Base-by-base conservation (phyloP, 2,329 filamentous ascomycete genomes). In the Akanthomyces uredinophilus region DNA sequence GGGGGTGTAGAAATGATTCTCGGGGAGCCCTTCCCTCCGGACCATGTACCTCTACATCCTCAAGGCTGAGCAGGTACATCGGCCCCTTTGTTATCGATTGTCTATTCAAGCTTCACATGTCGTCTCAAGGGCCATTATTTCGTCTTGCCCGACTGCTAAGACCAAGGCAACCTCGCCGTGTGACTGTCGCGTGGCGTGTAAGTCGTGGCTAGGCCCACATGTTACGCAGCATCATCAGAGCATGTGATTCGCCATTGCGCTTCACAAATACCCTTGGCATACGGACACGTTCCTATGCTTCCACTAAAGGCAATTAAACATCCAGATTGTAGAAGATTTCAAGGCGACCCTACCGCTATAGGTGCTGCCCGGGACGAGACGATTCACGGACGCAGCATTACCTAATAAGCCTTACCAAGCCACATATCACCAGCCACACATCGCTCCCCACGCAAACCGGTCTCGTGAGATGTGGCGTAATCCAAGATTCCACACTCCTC, bases 401-500 rank as follows among this genome's bases (percentile, higher is more conserved):
- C 46, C 32, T 51, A 59, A 59, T 43, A 29, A 13, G 14, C 14
- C 8, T 3, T 10, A 3, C 6, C 22, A 20, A 43, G 56, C 56
- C 57, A 52, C 57, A 52, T 4, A 2, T 16, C 7, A 50, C 59
- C 43, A 61, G 51, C 50, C 50, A 61, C 59, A 61, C 24, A 16
- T 10, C 24, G 5, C 6, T 24, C 22, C 43, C 46, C 56, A 59
- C 57, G 24, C 22, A 29, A 35, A n/a, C 27, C 24, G 24, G 57
- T 60, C 49, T 60, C 57, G 57, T 60, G 57, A 18, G 57, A 29
- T 61, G 59, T 61, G 59, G 59, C 59, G 59, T 24, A 55, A 29
- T 54, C 43, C 50, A 61, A 61, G 51, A 49, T 61, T 43, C 59
- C 59, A 61, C 35, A 39, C 20, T 37, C 16, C 58, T 18, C 41